These are phyloP conservation scores for Cyphellophora attinorum DNA, from an alignment of 2,329 filamentous ascomycete genomes.

Conservation along the genomic window DNA sequence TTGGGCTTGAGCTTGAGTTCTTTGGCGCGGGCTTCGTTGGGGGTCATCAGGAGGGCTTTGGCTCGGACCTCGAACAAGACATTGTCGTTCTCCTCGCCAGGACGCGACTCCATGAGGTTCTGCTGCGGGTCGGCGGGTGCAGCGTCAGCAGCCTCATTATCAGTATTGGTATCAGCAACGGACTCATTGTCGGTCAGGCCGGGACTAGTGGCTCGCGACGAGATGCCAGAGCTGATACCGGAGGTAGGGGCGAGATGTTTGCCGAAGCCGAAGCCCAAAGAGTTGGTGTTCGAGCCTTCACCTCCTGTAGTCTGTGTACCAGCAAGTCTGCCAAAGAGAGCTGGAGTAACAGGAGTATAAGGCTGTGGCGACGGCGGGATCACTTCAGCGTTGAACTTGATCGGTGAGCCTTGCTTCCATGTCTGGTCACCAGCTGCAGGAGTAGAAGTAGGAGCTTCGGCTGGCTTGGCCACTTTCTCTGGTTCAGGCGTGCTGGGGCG, in stretches of 20 bases:
- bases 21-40: slow-evolving; percentile 32
- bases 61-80: slow-evolving; percentile 60
- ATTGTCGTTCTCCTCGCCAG: slow-evolving; percentile 64
- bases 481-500: slow-evolving; percentile 17
- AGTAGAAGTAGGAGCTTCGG: slow-evolving; percentile 5
- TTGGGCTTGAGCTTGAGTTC: slow-evolving; percentile 34
- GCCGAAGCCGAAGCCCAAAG: slow-evolving; percentile 19
- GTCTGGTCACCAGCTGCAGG: slow-evolving; percentile 30
- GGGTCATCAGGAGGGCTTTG: slow-evolving; percentile 56
- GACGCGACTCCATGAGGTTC: slow-evolving; percentile 56
- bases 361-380: slow-evolving; percentile 22
- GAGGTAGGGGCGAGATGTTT: slow-evolving; percentile 20
- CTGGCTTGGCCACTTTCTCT: slow-evolving; percentile 6
- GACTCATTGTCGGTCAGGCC: slow-evolving; percentile 34
- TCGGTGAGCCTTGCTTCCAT: slow-evolving; percentile 37
- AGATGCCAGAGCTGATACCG: slow-evolving; percentile 24
- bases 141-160: slow-evolving; percentile 30
- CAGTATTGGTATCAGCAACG: slow-evolving; percentile 26
- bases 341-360: slow-evolving; percentile 21
- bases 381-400: slow-evolving; percentile 32
- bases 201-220: slow-evolving; percentile 37
- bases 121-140: slow-evolving; percentile 50
- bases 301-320: slow-evolving; percentile 33
- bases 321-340: slow-evolving; percentile 11
- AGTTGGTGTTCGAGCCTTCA: slow-evolving; percentile 12